A percentile compares a stretch with the other conserved stretches of the same genome.
Evolutionary conservation across 805 yeast species (phyloP).

Genomic region (Lipomyces starkeyi): DNA sequence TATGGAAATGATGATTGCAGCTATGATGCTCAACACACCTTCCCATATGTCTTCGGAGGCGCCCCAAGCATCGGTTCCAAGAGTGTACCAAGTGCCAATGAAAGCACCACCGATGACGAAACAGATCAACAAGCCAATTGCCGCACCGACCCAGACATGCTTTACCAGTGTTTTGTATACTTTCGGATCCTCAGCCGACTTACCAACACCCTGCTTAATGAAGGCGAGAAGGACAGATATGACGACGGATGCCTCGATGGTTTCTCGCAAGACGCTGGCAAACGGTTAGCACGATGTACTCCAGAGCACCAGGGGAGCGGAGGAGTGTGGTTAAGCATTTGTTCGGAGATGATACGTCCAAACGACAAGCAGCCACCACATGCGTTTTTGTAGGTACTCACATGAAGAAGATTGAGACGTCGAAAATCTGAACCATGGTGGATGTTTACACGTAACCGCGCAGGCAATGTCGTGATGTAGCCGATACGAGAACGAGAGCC

Average conservation of each 20-base stretch:
- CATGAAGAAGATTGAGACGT: conserved; percentile 45
- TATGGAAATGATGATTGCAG: conserved; percentile 82
- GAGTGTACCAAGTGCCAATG: conserved; percentile 88
- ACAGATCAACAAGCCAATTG: conserved; percentile 77
- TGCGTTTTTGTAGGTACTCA: conserved; percentile 12
- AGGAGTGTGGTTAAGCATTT: not conserved
- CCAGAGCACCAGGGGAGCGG: not conserved
- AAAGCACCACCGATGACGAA: conserved; percentile 87
- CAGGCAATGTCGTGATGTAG: not conserved
- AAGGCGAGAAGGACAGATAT: conserved; percentile 91
- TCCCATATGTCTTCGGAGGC: conserved; percentile 94
- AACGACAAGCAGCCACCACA: not conserved
- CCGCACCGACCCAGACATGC: conserved; percentile 89
- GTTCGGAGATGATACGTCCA: not conserved
- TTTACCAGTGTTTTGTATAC: conserved; percentile 66
- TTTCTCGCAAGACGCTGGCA: conserved; percentile 76
- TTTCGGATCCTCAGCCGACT: conserved; percentile 42
- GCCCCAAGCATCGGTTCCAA: conserved; percentile 84
- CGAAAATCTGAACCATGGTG: conserved; percentile 62
- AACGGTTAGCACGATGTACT: not conserved
- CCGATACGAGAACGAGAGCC: not conserved
- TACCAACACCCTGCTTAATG: conserved; percentile 84
- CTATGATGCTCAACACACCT: conserved; percentile 90
- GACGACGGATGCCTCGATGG: conserved; percentile 89
- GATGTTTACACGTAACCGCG: conserved; percentile 7